Evolutionary conservation across 2,329 filamentous ascomycete species (phyloP), one percentile per base, ranked within the genome.

Genomic region (Gnomoniopsis smithogilvyi): DNA sequence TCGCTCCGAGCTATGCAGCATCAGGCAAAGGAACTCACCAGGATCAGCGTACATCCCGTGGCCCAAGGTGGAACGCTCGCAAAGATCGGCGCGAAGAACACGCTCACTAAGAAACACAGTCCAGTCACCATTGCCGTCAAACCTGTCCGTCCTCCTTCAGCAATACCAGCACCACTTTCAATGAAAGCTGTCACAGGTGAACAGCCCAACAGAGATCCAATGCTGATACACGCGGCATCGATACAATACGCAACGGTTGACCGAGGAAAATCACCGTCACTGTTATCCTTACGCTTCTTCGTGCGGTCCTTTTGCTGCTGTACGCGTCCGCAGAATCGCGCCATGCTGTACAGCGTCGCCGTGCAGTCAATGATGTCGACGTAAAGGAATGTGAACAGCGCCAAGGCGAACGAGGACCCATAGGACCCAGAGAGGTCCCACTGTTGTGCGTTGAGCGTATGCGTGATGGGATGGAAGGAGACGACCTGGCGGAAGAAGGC

Each of bases 81-180:
- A 69, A 96, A 96, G 59, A 96, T 94, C 0, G 92, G 92, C 0
- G 92, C 91, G 70, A 96, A 96, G 80, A 96, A 96, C 62, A 96
- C 83, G 59, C 90, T 85, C 69, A 96, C 85, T 76, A 96, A 89
- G 79, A 96, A 96, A 75, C 89, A 92, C 52, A 96, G 58, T 6
- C 92, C 92, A 0, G 90, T 88, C 17, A 85, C 78, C 72, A 94
- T 90, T 50, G 91, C 86, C 0, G 91, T 95, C n/a, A 96, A 75
- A 17, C 92, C 92, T 0, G 92, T 96, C 68, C 88, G 87, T 48
- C 91, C 92, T 54, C 92, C 92, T 73, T 96, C 92, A 0, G 90
- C 90, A 63, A 96, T 96, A 66, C 92, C 92, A 10, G 92, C 92
- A 69, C 91, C 91, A n/a, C 88, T 92, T 74, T 96, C 92, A 67